Base-by-base conservation (phyloP, 2,329 filamentous ascomycete species). In the Chrysoporthe austroafricana region DNA sequence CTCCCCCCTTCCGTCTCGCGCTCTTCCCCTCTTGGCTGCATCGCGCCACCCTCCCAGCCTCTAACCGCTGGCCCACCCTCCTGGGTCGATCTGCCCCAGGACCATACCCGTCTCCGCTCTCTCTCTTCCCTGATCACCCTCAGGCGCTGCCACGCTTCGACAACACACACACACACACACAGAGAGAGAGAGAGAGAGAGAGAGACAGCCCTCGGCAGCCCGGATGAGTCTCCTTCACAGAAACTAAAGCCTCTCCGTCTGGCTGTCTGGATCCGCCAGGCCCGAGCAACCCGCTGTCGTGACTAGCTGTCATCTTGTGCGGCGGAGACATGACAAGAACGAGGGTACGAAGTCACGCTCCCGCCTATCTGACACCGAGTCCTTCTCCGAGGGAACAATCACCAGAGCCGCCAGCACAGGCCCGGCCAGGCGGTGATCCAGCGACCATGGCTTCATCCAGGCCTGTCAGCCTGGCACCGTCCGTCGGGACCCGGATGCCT, bases 401-500 rank as follows among this genome's bases (percentile, higher is more conserved):
- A 68, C 80, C 82, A 66, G 78, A 77, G 64, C 80, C 81, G 56
- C 78, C 80, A 6, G 82, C 81, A 70, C 79, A 82, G 64, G 80
- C 82, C 72, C 82, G 81, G 73, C 80, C 77, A 72, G 79, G 79
- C 75, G 71, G 75, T 70, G 76, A 80, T 71, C 79, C 79, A 69
- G 77, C 79, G 69, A 77, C 78, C 73, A 84, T 84, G 79, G 76
- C 81, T 44, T 74, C 79, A 32, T 86, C 86, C 7, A 79, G 85
- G 66, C 85, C 83, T 16, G 72, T 79, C 54, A 87, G 85, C 75
- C 76, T 82, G 76, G 79, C 80, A 64, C 77, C 81, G 52, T 79
- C 80, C 54, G 76, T 78, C 32, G 66, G 69, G 56, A 76, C 77
- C 63, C 79, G 77, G 71, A 82, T 80, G 39, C 95, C 93, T 56